A percentile compares a stretch with the other conserved stretches of the same genome.
Conservation (phyloP, 192 early-diverging fungal species). For the Umbelopsis sp. region DNA sequence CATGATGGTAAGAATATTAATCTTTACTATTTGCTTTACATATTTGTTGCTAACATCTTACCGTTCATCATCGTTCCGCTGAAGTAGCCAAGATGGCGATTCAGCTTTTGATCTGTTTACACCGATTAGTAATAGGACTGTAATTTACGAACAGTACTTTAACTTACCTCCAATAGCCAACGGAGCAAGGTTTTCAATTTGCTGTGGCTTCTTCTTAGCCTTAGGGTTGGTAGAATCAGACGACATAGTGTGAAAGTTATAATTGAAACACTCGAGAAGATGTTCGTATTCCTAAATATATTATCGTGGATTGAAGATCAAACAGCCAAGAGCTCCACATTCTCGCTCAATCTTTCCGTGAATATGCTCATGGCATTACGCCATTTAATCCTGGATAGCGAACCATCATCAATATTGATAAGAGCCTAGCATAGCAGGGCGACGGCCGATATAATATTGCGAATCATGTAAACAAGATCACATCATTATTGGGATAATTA, state of each 20-base stretch:
- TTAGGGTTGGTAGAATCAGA: background rate
- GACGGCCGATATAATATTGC: background rate
- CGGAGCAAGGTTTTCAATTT: conserved; percentile 26
- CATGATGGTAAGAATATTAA: too few relatives aligned
- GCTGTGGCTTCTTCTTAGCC: background rate
- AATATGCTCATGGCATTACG: background rate
- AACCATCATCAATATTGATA: background rate
- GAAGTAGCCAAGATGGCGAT: conserved; percentile 29
- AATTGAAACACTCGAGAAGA: background rate
- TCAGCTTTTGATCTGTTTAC: conserved; percentile 29
- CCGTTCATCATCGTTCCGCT: conserved; percentile 33
- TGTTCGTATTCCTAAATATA: background rate
- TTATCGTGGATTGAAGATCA: background rate
- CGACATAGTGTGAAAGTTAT: background rate
- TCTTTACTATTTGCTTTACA: background rate
- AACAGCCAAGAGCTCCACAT: background rate
- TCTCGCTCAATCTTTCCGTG: background rate
- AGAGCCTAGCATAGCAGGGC: background rate
- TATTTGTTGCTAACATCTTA: background rate
- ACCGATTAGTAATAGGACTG: background rate
- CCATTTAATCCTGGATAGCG: conserved; percentile 6
- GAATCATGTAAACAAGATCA: background rate
- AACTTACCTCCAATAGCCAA: conserved; percentile 31
- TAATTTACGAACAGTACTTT: background rate
- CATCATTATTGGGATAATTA: background rate